phyloP scores from a whole-genome alignment of 2,329 filamentous ascomycete genomes.

The Rhynchosporium agropyri region DNA sequence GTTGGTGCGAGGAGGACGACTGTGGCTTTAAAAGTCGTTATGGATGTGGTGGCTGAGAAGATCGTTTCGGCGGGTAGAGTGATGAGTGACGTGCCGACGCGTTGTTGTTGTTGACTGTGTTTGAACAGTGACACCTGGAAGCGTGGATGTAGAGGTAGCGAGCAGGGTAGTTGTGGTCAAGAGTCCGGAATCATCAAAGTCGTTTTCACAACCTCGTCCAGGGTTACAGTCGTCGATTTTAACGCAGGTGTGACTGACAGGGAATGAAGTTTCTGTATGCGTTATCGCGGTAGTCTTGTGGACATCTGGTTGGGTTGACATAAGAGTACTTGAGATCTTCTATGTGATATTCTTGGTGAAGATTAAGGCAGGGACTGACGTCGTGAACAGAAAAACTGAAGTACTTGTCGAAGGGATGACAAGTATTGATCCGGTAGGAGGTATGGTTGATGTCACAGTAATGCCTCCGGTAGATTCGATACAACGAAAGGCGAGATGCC shows the following conservation, averaged over 20 bases:
- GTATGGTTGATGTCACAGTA: constrained; percentile 22
- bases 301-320: constrained; percentile 25
- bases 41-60: neutral
- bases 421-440: constrained; percentile 29
- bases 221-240: constrained; percentile 32
- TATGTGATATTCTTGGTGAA: constrained; percentile 39
- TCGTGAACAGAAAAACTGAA: constrained; percentile 34
- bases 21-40: constrained; percentile 8
- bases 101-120: constrained; percentile 6
- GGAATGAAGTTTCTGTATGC: constrained; percentile 27
- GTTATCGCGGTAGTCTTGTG: constrained; percentile 29
- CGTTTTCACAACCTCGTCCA: constrained; percentile 28
- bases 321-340: constrained; percentile 34
- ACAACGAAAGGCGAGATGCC: constrained; percentile 45
- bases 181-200: constrained; percentile 32
- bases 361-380: constrained; percentile 28
- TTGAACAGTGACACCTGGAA: constrained; percentile 3
- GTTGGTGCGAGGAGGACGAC: constrained; percentile 10
- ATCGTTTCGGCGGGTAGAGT: constrained; percentile 11
- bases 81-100: neutral
- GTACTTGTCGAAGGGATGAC: constrained; percentile 37
- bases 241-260: constrained; percentile 17
- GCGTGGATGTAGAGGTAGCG: constrained; percentile 17
- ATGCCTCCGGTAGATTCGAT: constrained; percentile 28
- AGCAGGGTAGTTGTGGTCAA: constrained; percentile 33